Base-by-base conservation (phyloP, 208 protist genomes). In the Zelonia costaricensis region DNA sequence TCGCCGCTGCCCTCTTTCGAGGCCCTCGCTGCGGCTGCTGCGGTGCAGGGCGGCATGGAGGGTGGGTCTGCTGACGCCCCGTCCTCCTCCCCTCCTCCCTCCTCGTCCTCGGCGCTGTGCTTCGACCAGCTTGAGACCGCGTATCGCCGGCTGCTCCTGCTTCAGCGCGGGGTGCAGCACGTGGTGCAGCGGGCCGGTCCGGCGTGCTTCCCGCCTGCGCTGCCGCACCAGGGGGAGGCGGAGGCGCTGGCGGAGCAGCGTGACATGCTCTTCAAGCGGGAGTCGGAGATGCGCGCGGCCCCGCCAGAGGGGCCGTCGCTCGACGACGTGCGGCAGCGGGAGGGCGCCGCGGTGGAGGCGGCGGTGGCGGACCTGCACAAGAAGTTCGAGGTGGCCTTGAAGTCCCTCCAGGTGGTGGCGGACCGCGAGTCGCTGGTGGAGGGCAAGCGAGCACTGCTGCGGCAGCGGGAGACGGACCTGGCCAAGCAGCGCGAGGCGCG, bases 341-440 rank as follows among this genome's bases (percentile, higher is more conserved):
- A 72, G 36, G 80, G 55, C 10, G 35, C 45, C 3, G 35, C 51
- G 35, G 4, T 87, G 31, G 57, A 78, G 18, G 54, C 61, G 2
- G 31, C 66, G 43, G 51, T 75, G 20, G 62, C 16, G 20, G 51
- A 31, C 12, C 31, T 91, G 1, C 43, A 84, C 12, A 48, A 39
- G 46, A 78, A 74, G 12, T 84, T 81, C 52, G 57, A 69, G 7
- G 47, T n/a, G 0, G 70, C 76, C 3, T 35, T 76, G 36, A 31
- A 35, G 18, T 38, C 40, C 2, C 62, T 90, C 33, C 58, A 38
- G 35, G 57, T 62, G 4, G 88, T 94, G 22, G 48, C 72, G 27
- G 82, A 85, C 35, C 79, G 84, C 4, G 72, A 75, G 60, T 57
- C 75, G 22, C 40, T 68, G 2, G 59, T 94, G 20, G 69, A 75